Percentiles rank a stretch among this genome's conserved stretches.
phyloP scores from a whole-genome alignment of 179 eudicot genomes.

The Silene vulgaris region DNA sequence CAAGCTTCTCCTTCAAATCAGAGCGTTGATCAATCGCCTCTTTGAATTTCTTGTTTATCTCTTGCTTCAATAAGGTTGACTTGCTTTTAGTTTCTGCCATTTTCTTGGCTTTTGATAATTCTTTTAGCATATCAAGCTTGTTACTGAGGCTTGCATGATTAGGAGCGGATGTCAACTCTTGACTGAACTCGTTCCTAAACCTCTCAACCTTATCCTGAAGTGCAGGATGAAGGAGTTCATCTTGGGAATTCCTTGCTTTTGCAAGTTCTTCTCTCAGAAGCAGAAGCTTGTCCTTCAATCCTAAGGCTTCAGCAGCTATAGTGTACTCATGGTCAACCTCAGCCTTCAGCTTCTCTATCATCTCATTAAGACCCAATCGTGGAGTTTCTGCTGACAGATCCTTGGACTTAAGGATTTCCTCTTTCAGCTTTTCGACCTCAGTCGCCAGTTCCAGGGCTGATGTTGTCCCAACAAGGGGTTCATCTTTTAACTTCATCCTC shows the following conservation, averaged over 20 bases:
- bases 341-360: conserved; percentile 50
- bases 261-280: conserved; percentile 53
- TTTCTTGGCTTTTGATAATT: conserved; percentile 50
- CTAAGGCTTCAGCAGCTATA: conserved; percentile 62
- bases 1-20: conserved; percentile 52
- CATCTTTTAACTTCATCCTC: conserved; percentile 67
- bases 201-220: conserved; percentile 50
- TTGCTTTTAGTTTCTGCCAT: conserved; percentile 38
- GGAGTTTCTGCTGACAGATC: conserved; percentile 45
- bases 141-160: conserved; percentile 51
- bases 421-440: conserved; percentile 67
- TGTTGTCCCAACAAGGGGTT: conserved; percentile 39
- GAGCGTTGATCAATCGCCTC: conserved; percentile 28
- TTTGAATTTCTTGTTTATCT: conserved; percentile 33
- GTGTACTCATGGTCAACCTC: conserved; percentile 63
- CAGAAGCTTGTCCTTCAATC: conserved; percentile 46
- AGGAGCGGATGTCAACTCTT: conserved; percentile 53
- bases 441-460: conserved; percentile 51
- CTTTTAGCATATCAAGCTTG: conserved; percentile 71
- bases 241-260: conserved; percentile 53
- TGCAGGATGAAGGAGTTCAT: conserved; percentile 40
- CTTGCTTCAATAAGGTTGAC: conserved; percentile 36
- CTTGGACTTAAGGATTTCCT: conserved; percentile 49
- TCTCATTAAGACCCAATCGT: conserved; percentile 45
- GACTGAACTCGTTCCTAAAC: conserved; percentile 52